Evolutionary conservation across 73 alveolate species (phyloP).

Genomic region (Paramecium sonneborni): DNA sequence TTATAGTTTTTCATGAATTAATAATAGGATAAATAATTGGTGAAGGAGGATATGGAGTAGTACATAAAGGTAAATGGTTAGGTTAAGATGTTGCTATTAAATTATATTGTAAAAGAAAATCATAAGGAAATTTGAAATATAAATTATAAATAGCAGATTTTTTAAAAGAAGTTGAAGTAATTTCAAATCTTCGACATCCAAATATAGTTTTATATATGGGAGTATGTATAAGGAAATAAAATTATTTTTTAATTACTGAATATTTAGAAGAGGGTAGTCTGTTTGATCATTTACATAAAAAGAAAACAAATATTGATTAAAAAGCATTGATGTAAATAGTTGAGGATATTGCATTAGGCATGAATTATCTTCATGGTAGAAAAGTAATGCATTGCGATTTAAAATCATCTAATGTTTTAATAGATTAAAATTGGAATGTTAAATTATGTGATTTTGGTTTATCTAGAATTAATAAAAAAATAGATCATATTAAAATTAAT

Average conservation of each 20-base stretch:
- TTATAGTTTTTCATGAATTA: slow-evolving; percentile 36
- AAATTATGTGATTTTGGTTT: slow-evolving; percentile 95
- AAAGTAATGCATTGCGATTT: slow-evolving; percentile 95
- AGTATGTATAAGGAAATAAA: slow-evolving; percentile 76
- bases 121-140: slow-evolving; percentile 56
- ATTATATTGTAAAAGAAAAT: slow-evolving; percentile 78
- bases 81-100: slow-evolving; percentile 89
- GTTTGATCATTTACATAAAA: slow-evolving; percentile 80
- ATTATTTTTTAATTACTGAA: slow-evolving; percentile 95
- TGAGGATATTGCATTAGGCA: slow-evolving; percentile 89
- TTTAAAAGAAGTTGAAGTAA: slow-evolving; percentile 91
- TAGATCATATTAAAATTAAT: neutral
- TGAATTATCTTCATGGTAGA: slow-evolving; percentile 89
- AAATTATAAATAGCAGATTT: slow-evolving; percentile 81
- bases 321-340: slow-evolving; percentile 83
- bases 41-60: slow-evolving; percentile 89
- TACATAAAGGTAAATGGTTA: slow-evolving; percentile 86
- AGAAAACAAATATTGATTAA: slow-evolving; percentile 72
- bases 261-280: slow-evolving; percentile 73
- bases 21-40: slow-evolving; percentile 70
- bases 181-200: slow-evolving; percentile 92
- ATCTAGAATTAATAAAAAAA: slow-evolving; percentile 75
- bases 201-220: slow-evolving; percentile 92
- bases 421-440: slow-evolving; percentile 90
- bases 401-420: slow-evolving; percentile 88